A percentile compares a stretch with the other conserved stretches of the same genome.
Conservation (phyloP, 345 rosid genomes). For the Stellera chamaejasme region DNA sequence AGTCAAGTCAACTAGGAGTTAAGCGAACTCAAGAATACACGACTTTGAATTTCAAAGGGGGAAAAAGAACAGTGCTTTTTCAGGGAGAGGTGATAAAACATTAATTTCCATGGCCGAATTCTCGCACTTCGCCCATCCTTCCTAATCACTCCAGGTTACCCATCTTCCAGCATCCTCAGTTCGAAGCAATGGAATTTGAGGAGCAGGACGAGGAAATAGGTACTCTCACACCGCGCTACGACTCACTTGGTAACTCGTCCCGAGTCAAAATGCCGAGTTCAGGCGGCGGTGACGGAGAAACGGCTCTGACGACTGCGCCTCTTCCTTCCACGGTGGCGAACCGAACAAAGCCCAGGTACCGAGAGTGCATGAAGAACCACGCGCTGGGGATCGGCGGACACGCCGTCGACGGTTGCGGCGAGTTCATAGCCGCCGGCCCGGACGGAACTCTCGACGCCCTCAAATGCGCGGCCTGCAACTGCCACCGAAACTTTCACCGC, state of each 20-base stretch:
- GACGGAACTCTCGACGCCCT: slow-evolving; percentile 72
- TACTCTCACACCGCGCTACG: slow-evolving; percentile 28
- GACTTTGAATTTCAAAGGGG: slow-evolving; percentile 10
- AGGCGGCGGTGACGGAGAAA: slow-evolving; percentile 2
- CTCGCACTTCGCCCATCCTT: slow-evolving; percentile 24
- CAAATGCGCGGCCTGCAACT: slow-evolving; percentile 79
- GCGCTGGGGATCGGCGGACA: slow-evolving; percentile 80
- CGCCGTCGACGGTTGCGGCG: slow-evolving; percentile 78
- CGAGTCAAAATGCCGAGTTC: slow-evolving; percentile 23
- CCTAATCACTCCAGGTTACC: not conserved
- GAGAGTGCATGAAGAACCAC: slow-evolving; percentile 74
- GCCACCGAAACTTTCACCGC: slow-evolving; percentile 86
- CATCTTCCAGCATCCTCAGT: too few species aligned
- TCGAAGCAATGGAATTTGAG: slow-evolving; percentile 36
- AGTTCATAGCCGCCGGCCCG: slow-evolving; percentile 65
- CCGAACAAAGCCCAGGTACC: slow-evolving; percentile 34
- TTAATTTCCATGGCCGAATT: slow-evolving; percentile 33
- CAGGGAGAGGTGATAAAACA: slow-evolving; percentile 10
- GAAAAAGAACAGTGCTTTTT: not conserved
- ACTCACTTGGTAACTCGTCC: slow-evolving; percentile 28
- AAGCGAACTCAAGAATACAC: slow-evolving; percentile 1
- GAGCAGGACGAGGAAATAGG: slow-evolving; percentile 63
- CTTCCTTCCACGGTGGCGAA: not conserved
- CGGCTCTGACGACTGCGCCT: not conserved
- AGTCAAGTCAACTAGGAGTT: slow-evolving; percentile 3